A percentile compares a stretch with the other conserved stretches of the same genome.
Evolutionary conservation across 192 early-diverging fungal genomes (phyloP).

Genomic region (Coemansia javaensis): DNA sequence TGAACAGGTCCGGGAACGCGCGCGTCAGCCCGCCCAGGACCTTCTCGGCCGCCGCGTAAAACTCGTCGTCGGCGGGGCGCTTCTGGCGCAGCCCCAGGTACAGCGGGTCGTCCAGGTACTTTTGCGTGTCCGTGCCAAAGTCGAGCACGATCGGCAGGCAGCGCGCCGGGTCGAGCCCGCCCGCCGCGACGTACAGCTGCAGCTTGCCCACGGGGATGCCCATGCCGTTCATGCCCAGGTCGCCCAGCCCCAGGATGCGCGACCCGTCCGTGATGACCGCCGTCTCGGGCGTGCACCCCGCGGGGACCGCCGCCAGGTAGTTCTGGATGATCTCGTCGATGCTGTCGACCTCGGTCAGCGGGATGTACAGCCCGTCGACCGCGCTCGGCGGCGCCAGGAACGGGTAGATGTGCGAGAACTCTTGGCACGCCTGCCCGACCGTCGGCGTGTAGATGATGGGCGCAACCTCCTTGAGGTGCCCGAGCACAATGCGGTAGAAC

Average conservation of each 20-base stretch:
- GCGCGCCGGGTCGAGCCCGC: conserved; percentile 77
- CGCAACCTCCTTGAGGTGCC: conserved; percentile 74
- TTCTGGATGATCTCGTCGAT: conserved; percentile 72
- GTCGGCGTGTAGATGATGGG: conserved; percentile 81
- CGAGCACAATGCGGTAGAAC: conserved; percentile 77
- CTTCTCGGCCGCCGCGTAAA: conserved; percentile 79
- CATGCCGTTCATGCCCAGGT: conserved; percentile 93
- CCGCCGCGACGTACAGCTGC: conserved; percentile 82
- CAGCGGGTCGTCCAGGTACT: conserved; percentile 77
- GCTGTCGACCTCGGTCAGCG: conserved; percentile 67
- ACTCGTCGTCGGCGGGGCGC: conserved; percentile 61
- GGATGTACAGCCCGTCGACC: conserved; percentile 84
- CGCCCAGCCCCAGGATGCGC: conserved; percentile 90
- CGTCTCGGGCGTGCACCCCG: conserved; percentile 66
- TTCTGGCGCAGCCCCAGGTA: conserved; percentile 79
- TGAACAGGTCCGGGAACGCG: conserved; percentile 74
- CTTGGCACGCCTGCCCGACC: conserved; percentile 78
- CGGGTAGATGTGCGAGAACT: conserved; percentile 85
- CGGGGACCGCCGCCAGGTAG: conserved; percentile 65
- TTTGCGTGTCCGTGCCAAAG: conserved; percentile 84
- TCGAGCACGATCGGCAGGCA: conserved; percentile 91
- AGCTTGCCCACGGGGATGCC: conserved; percentile 95
- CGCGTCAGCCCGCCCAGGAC: conserved; percentile 65
- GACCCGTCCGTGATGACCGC: conserved; percentile 95
- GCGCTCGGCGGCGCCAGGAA: conserved; percentile 70